Percentiles rank a stretch among this genome's conserved stretches.
Evolutionary conservation across 345 rosid species (phyloP).

Genomic region (Gossypium rotundifolium): DNA sequence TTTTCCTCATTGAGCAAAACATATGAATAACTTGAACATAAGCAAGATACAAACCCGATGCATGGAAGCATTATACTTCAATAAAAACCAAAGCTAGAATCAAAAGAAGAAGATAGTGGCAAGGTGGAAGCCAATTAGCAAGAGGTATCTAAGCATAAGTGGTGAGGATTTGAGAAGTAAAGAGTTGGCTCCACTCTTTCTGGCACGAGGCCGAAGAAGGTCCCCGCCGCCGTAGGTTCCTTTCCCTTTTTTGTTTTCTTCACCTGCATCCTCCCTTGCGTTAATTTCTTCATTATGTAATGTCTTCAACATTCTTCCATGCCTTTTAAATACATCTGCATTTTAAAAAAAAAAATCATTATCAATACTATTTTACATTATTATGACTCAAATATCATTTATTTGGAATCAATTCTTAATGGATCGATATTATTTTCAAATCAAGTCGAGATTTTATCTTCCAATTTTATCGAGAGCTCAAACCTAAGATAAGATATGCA

Average conservation of each 20-base stretch:
- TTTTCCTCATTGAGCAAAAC: too few relatives aligned
- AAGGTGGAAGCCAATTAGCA: background rate
- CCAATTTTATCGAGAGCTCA: too few relatives aligned
- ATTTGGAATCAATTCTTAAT: too few relatives aligned
- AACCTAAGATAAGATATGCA: too few relatives aligned
- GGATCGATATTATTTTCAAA: too few relatives aligned
- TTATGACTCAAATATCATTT: too few relatives aligned
- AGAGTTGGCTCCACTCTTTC: background rate
- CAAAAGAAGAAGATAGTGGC: background rate
- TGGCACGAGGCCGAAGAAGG: background rate
- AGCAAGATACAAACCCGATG: too few relatives aligned
- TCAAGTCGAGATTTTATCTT: too few relatives aligned
- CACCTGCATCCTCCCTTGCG: background rate
- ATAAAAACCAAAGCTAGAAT: background rate
- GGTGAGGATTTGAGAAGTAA: background rate
- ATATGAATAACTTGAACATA: too few relatives aligned
- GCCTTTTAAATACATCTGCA: background rate
- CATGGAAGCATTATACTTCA: background rate
- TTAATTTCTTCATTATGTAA: background rate
- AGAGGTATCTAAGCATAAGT: background rate
- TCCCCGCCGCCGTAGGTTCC: conserved; percentile 2
- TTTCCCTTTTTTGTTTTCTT: background rate
- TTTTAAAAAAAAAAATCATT: too few relatives aligned
- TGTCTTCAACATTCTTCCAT: background rate
- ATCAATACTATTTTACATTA: too few relatives aligned